These are phyloP conservation scores for Citeromyces hawaiiensis DNA, from an alignment of 1,139 yeast genomes.

Conservation along the genomic window DNA sequence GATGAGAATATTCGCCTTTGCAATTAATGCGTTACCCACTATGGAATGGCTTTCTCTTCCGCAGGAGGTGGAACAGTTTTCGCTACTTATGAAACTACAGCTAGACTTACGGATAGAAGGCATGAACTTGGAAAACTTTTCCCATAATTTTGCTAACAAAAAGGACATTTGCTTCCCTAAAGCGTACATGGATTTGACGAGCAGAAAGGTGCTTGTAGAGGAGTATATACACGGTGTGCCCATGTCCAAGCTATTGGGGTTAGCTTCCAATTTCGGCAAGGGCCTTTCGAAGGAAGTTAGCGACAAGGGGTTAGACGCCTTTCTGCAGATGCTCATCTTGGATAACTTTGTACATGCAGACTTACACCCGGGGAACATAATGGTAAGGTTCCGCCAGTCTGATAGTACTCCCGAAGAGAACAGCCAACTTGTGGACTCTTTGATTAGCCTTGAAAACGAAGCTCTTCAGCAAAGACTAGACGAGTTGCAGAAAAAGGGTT, in stretches of 20 bases:
- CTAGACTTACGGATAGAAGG: conserved; percentile 86
- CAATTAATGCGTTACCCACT: conserved; percentile 65
- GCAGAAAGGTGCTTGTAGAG: conserved; percentile 70
- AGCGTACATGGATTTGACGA: conserved; percentile 54
- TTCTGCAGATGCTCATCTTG: conserved; percentile 79
- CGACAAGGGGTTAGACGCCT: conserved; percentile 81
- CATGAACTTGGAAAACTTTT: conserved; percentile 58
- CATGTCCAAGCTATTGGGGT: conserved; percentile 48
- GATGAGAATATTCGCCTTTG: conserved; percentile 67
- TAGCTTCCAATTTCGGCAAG: conserved; percentile 31
- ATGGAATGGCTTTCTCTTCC: conserved; percentile 98
- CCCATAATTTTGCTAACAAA: conserved; percentile 42
- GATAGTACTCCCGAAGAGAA: conserved; percentile 22
- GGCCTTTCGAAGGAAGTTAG: conserved; percentile 64
- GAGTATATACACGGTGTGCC: conserved; percentile 78
- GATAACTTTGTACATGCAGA: conserved; percentile 96
- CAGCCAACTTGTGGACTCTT: conserved; percentile 29
- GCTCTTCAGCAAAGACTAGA: conserved; percentile 39
- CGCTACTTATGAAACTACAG: conserved; percentile 76
- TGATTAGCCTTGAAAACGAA: conserved; percentile 26
- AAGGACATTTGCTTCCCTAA: conserved; percentile 71
- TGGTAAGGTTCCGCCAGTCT: conserved; percentile 41
- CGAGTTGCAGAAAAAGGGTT: conserved; percentile 43
- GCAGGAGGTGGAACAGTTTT: conserved; percentile 83
- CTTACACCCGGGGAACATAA: conserved; percentile 91